Percentiles rank a stretch among this genome's conserved stretches.
Evolutionary conservation across 768 basidiomycete genomes (phyloP).

Genomic region (Strobilomyces confusus): DNA sequence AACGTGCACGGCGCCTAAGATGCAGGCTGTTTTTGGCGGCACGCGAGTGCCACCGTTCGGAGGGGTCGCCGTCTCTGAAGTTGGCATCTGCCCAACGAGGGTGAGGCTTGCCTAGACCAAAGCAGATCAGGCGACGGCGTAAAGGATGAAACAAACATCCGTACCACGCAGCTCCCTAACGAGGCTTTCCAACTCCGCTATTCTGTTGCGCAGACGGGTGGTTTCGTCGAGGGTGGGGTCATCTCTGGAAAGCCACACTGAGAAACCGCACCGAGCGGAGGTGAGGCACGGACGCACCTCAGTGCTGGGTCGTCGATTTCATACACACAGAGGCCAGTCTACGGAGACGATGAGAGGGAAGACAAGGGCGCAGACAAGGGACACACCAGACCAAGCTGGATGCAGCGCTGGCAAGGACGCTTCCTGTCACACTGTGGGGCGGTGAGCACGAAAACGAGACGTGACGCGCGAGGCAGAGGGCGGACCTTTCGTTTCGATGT

Average conservation of each 20-base stretch:
- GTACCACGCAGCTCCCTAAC: constrained; percentile 83
- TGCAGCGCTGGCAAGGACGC: constrained; percentile 86
- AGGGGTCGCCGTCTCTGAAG: constrained; percentile 76
- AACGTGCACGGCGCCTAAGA: constrained; percentile 38
- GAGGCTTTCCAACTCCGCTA: constrained; percentile 90
- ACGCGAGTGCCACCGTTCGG: constrained; percentile 84
- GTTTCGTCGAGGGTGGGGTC: constrained; percentile 86
- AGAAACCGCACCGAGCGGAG: neutral
- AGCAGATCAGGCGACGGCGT: constrained; percentile 7
- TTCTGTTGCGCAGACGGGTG: constrained; percentile 78
- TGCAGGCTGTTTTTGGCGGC: constrained; percentile 63
- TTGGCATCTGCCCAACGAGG: constrained; percentile 80
- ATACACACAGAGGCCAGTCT: constrained; percentile 94
- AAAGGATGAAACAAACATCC: constrained; percentile 15
- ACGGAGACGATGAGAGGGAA: constrained; percentile 3
- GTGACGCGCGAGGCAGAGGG: constrained; percentile 2
- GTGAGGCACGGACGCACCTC: constrained; percentile 41
- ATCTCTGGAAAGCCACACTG: constrained; percentile 46
- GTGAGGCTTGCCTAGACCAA: constrained; percentile 69
- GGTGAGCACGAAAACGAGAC: constrained; percentile 5
- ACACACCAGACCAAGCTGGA: constrained; percentile 78
- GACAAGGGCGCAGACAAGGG: neutral
- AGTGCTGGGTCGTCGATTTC: constrained; percentile 88
- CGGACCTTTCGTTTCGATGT: constrained; percentile 89
- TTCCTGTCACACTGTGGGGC: constrained; percentile 73